Evolutionary conservation across 2,329 filamentous ascomycete genomes (phyloP).

Genomic region (Aspergillus tubingensis): DNA sequence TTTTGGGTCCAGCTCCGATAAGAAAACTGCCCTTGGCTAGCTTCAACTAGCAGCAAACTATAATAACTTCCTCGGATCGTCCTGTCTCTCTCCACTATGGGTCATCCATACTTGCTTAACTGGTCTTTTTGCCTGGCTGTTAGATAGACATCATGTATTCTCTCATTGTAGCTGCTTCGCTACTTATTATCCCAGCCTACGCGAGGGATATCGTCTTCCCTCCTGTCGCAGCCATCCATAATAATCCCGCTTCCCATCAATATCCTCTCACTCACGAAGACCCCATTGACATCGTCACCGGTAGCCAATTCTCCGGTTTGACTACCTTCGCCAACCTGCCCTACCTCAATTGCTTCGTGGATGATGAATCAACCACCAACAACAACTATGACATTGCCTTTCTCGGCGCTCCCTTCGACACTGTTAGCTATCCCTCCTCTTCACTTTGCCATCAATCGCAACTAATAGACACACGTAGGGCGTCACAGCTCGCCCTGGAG

Average conservation of each 20-base stretch:
- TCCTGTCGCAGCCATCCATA: conserved; percentile 24
- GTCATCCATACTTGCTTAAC: neutral
- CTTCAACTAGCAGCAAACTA: neutral
- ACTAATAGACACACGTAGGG: conserved; percentile 8
- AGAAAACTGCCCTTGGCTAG: neutral
- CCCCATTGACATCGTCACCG: conserved; percentile 45
- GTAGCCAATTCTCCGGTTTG: conserved; percentile 45
- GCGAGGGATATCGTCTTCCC: conserved; percentile 33
- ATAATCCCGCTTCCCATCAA: conserved; percentile 16
- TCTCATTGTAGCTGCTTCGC: neutral
- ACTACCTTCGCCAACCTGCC: conserved; percentile 39
- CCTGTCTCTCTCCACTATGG: neutral
- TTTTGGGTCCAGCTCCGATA: neutral
- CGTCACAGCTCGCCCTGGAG: conserved; percentile 55
- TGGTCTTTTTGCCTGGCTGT: neutral
- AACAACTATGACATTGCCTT: conserved; percentile 45
- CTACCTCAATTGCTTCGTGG: conserved; percentile 33
- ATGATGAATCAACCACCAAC: conserved; percentile 15
- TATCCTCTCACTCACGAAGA: conserved; percentile 26
- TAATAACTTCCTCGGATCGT: neutral
- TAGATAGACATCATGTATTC: neutral
- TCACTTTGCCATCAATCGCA: neutral
- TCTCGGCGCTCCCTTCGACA: conserved; percentile 55
- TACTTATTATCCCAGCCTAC: conserved; percentile 2
- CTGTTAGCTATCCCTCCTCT: conserved; percentile 26